These are phyloP conservation scores for Suillus subalutaceus DNA, from an alignment of 768 basidiomycete species.

Conservation along the genomic window DNA sequence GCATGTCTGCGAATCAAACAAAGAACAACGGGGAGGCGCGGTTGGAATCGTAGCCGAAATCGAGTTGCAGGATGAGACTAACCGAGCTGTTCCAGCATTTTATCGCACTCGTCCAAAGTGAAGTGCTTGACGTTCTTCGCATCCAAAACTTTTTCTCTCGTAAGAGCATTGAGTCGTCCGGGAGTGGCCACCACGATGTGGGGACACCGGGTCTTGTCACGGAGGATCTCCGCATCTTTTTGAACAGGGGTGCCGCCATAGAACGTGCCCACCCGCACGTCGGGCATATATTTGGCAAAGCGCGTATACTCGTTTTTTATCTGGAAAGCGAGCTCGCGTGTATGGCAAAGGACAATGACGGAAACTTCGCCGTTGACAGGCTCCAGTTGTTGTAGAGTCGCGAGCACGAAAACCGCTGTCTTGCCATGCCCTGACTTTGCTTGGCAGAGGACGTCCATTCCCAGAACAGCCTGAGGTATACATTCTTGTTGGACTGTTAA, in stretches of 20 bases:
- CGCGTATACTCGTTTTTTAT: constrained; percentile 99
- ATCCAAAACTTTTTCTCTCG: constrained; percentile 93
- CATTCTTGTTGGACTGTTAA: constrained; percentile 96
- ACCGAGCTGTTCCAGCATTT: constrained; percentile 99
- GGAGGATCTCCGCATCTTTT: constrained; percentile 92
- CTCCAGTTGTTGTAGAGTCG: constrained; percentile 96
- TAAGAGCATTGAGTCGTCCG: constrained; percentile 93
- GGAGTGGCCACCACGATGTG: constrained; percentile 99
- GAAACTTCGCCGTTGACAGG: constrained; percentile 98
- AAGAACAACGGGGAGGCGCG: constrained; percentile 49
- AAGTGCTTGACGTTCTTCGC: constrained; percentile 98
- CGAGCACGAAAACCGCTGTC: constrained; percentile 98
- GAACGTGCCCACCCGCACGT: constrained; percentile 96
- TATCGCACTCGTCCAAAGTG: constrained; percentile 99
- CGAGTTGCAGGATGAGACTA: constrained; percentile 71
- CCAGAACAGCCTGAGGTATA: constrained; percentile 98
- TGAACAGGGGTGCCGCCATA: constrained; percentile 95
- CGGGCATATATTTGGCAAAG: constrained; percentile 99
- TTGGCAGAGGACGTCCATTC: constrained; percentile 99
- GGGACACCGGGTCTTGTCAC: constrained; percentile 96
- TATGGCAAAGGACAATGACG: constrained; percentile 98
- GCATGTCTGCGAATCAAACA: constrained; percentile 84
- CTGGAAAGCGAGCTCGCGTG: constrained; percentile 98
- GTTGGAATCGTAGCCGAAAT: constrained; percentile 72
- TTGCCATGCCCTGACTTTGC: constrained; percentile 99